Conservation (phyloP, 1,284 basidiomycete genomes). For the Irpex rosettiformis region DNA sequence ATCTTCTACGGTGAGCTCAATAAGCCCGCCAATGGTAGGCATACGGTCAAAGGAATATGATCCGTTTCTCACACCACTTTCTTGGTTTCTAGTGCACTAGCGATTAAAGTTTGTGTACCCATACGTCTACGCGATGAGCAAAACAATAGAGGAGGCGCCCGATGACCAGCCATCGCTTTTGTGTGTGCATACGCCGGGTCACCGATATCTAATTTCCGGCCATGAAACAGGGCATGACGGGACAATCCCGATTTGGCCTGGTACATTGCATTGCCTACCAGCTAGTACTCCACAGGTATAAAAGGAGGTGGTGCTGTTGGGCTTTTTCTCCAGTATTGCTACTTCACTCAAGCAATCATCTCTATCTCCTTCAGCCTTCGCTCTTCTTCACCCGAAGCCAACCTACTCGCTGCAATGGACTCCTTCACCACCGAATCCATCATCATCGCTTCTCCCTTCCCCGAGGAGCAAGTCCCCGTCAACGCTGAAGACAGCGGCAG, state of each 20-base stretch:
- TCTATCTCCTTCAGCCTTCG: neutral
- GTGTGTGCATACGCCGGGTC: neutral
- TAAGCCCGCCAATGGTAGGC: neutral
- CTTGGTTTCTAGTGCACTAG: neutral
- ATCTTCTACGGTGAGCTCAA: too few species aligned
- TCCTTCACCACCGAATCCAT: neutral
- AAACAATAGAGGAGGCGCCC: neutral
- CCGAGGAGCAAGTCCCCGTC: constrained; percentile 1
- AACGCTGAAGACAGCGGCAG: neutral
- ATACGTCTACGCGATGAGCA: neutral
- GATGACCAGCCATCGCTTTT: neutral
- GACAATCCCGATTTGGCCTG: neutral
- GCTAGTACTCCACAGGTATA: neutral
- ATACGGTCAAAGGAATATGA: neutral
- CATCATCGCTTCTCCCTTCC: constrained; percentile 1
- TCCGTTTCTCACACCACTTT: neutral
- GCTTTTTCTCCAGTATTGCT: neutral
- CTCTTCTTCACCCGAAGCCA: neutral
- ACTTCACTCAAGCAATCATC: neutral
- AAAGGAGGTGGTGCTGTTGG: neutral
- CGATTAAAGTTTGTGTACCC: neutral
- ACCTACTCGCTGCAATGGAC: neutral
- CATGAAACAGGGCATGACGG: neutral
- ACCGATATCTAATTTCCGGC: neutral
- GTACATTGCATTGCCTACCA: neutral